Base-by-base conservation (phyloP, 192 early-diverging fungal genomes). In the Dispira parvispora region DNA sequence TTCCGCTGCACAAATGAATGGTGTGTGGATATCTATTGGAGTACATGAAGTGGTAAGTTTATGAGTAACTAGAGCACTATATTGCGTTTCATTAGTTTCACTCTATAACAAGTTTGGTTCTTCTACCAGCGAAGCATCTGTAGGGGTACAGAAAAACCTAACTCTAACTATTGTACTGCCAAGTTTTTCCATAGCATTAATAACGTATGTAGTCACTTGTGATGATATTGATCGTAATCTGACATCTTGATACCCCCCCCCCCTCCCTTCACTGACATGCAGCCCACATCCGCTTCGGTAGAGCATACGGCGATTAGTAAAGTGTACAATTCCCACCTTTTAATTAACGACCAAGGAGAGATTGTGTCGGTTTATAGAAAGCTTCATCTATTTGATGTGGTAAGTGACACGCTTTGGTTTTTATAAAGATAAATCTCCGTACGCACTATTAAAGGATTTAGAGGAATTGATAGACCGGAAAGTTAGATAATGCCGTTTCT, bases 371-470 rank as follows among this genome's bases (percentile, higher is more conserved):
- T 67, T 23, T 90, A 90, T 69, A 78, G 78, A 28, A 90, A 92
- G 68, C 74, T 89, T 49, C 90, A 92, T 66, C 54, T 92, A 28
- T 92, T 92, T 68, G 86, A 92, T 65, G 77, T 89, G 8, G 69
- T 65, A 44, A 66, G 70, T 52, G 69, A 65, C 52, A 64, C 63
- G 16, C 23, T 64, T 47, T 61, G 63, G 16, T 38, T 38, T 38
- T 1, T 38, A 38, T 38, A 6, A 38, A 38, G 32, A 38, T 4
- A 4, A 1, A 6, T 38, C 32, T 38, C 6, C 32, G 6, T 6
- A 38, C 1, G 32, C 32, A 38, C 3, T 38, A 38, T 6, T 1
- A 38, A 1, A 4, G 32, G 6, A 38, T 6, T 38, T 38, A 70
- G 73, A 46, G 64, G 68, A 43, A 52, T 58, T 3, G n/a, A 63